Base-by-base conservation (phyloP, 2,329 filamentous ascomycete genomes). In the Akanthomyces dipterigenus region DNA sequence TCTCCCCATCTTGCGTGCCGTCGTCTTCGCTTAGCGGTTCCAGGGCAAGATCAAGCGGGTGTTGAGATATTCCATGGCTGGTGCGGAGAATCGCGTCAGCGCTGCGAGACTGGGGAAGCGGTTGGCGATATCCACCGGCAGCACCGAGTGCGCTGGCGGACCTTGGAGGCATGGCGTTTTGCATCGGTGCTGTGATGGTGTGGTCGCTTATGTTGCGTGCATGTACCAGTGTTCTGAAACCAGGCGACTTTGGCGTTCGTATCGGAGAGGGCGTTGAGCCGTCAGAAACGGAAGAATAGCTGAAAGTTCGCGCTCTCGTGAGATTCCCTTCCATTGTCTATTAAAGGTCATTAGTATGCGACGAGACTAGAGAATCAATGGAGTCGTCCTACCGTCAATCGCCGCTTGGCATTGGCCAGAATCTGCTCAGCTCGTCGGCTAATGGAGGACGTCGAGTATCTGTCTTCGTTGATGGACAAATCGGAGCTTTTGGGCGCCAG, bases 261-360 rank as follows among this genome's bases (percentile, higher is more conserved):
- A 77, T 75, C 4, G 82, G 84, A 59, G 78, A 83, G 16, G 82
- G 80, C 1, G 80, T 82, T 20, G 82, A 84, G 11, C 75, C 75
- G 62, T 80, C 78, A 2, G 81, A 84, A 3, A 72, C 63, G 40
- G 72, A 65, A 11, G 72, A 69, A 63, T 73, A 65, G 74, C 75
- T 69, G 78, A 91, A 78, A 11, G 88, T 86, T 67, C 91, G 85
- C 34, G 91, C 93, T 63, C 91, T 88, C 62, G 83, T 88, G 22
- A 97, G 79, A 67, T 97, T 97, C 42, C 89, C 91, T 75, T 97
- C 93, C 92, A 97, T 96, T 36, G 90, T 89, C 91, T 96, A 72
- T 60, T 67, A 66, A 12, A 12, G 14, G 20, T 31, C 36, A n/a
- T 43, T 53, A 51, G 48, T 45, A 43, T 34, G 24, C 12, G 9